Percentiles rank a stretch among this genome's conserved stretches.
These are phyloP conservation scores for Phialophora tarda DNA, from an alignment of 2,329 filamentous ascomycete genomes.

Conservation along the genomic window DNA sequence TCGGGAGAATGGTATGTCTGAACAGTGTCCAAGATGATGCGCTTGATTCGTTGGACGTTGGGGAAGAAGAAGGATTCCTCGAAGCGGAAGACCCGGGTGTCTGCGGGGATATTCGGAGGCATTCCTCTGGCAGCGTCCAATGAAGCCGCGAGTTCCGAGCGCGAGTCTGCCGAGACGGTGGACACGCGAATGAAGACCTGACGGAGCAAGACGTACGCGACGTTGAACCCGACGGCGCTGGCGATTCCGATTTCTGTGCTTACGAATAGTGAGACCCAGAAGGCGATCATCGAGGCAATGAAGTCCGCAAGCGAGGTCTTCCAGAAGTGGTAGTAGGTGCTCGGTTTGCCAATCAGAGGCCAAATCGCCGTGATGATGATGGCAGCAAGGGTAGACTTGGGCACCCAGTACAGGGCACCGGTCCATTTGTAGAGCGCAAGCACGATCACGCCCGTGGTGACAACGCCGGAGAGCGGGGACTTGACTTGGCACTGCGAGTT, in stretches of 20 bases:
- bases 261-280: constrained; percentile 68
- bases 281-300: constrained; percentile 65
- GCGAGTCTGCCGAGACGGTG: constrained; percentile 41
- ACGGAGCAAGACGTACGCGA: constrained; percentile 65
- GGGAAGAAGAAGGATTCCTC: constrained; percentile 65
- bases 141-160: constrained; percentile 41
- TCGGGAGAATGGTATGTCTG: constrained; percentile 54
- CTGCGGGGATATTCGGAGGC: constrained; percentile 46
- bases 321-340: constrained; percentile 68
- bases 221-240: constrained; percentile 66
- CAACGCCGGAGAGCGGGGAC: constrained; percentile 64
- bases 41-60: constrained; percentile 63
- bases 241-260: constrained; percentile 66
- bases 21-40: constrained; percentile 57
- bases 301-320: constrained; percentile 69
- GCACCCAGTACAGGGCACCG: constrained; percentile 69
- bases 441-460: constrained; percentile 67
- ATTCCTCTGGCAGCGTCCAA: constrained; percentile 39
- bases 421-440: constrained; percentile 67
- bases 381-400: constrained; percentile 67
- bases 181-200: constrained; percentile 60
- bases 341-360: constrained; percentile 64
- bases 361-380: constrained; percentile 71
- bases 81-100: constrained; percentile 63
- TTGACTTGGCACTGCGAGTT: constrained; percentile 69